A percentile compares a stretch with the other conserved stretches of the same genome.
Evolutionary conservation across 768 basidiomycete species (phyloP).

Genomic region (Neoboletus subvelutipes): DNA sequence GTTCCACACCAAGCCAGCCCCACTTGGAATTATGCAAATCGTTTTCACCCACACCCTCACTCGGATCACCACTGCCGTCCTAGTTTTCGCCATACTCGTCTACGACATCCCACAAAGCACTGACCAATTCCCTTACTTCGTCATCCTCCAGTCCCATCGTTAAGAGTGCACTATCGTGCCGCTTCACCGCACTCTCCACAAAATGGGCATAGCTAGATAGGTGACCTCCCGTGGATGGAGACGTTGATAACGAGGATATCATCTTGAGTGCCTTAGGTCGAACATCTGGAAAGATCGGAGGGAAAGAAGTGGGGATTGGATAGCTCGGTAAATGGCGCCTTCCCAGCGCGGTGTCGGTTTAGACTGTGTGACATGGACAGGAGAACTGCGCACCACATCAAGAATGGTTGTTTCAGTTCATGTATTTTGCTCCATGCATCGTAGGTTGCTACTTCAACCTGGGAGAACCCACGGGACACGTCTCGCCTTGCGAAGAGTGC

Average conservation of each 20-base stretch:
- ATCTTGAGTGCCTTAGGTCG: slow-evolving; percentile 21
- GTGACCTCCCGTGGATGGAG: slow-evolving; percentile 38
- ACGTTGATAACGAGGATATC: slow-evolving; percentile 49
- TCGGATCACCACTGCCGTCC: slow-evolving; percentile 21
- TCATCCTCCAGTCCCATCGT: slow-evolving; percentile 49
- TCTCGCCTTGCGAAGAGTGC: slow-evolving; percentile 44
- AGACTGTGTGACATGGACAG: neutral
- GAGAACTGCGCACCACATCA: slow-evolving; percentile 38
- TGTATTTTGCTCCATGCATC: slow-evolving; percentile 38
- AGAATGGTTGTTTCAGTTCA: slow-evolving; percentile 30
- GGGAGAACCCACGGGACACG: slow-evolving; percentile 60
- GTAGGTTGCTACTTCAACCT: slow-evolving; percentile 36
- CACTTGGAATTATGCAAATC: neutral
- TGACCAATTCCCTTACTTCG: slow-evolving; percentile 54
- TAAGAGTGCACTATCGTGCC: slow-evolving; percentile 35
- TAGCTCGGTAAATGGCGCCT: slow-evolving; percentile 53
- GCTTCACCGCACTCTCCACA: slow-evolving; percentile 44
- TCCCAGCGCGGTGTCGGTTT: slow-evolving; percentile 7
- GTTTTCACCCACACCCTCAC: slow-evolving; percentile 22
- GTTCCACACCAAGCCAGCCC: neutral
- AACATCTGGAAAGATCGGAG: slow-evolving; percentile 38
- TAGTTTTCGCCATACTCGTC: slow-evolving; percentile 40
- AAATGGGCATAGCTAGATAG: slow-evolving; percentile 54
- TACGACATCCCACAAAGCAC: slow-evolving; percentile 59
- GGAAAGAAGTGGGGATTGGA: slow-evolving; percentile 62